Conservation (phyloP, 1,284 basidiomycete species). For the Leccinum huronense region DNA sequence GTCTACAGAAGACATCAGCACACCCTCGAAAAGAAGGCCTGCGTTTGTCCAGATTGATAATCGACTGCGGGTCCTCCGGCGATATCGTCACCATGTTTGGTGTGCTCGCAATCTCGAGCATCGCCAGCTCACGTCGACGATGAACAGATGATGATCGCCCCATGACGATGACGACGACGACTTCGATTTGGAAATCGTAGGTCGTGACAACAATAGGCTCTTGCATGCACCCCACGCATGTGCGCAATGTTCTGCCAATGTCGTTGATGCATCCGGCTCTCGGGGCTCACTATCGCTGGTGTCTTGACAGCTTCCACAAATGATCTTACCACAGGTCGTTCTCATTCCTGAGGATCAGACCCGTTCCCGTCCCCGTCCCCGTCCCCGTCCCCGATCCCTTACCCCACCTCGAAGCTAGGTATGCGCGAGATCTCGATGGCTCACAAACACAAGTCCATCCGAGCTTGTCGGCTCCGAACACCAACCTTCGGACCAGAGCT, state of each 20-base stretch:
- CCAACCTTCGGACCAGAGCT: conserved; percentile 61
- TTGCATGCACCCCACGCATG: conserved; percentile 60
- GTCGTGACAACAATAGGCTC: conserved; percentile 57
- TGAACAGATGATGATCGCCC: conserved; percentile 45
- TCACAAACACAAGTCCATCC: conserved; percentile 68
- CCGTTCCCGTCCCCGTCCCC: conserved; percentile 25
- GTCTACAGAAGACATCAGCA: conserved; percentile 40
- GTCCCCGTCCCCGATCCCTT: neutral
- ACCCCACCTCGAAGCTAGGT: conserved; percentile 47
- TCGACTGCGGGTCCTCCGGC: conserved; percentile 48
- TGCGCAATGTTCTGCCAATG: conserved; percentile 71
- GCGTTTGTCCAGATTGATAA: conserved; percentile 79
- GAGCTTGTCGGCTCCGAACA: conserved; percentile 57
- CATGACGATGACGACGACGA: conserved; percentile 11
- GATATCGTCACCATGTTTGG: conserved; percentile 66
- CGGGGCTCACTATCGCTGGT: conserved; percentile 69
- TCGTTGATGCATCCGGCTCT: conserved; percentile 67
- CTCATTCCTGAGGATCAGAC: conserved; percentile 31
- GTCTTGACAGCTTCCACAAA: conserved; percentile 74
- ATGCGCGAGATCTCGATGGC: conserved; percentile 69
- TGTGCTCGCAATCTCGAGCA: conserved; percentile 71
- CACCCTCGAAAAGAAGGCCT: conserved; percentile 44
- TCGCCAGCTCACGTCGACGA: conserved; percentile 75
- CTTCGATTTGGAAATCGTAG: conserved; percentile 42
- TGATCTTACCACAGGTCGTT: conserved; percentile 65